Conservation (phyloP, 164 flowering plant species). For the Vitis rotundifolia region DNA sequence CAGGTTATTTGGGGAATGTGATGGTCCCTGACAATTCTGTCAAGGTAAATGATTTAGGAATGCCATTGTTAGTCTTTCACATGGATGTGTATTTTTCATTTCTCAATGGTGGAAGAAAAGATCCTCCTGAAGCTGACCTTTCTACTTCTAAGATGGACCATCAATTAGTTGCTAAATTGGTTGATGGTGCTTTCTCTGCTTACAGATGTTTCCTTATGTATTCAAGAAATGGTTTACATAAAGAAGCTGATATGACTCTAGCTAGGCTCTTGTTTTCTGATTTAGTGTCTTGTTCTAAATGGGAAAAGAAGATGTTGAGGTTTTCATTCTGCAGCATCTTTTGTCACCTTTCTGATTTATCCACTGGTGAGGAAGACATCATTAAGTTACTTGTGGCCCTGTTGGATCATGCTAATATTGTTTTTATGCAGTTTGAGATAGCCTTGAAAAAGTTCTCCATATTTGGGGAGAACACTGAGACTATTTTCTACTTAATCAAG, state of each 20-base stretch:
- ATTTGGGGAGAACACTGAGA: constrained; percentile 33
- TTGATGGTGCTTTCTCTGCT: constrained; percentile 38
- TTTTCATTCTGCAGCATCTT: constrained; percentile 30
- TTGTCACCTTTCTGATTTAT: constrained; percentile 38
- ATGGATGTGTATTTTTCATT: constrained; percentile 31
- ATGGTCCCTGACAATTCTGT: constrained; percentile 6
- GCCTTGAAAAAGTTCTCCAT: constrained; percentile 39
- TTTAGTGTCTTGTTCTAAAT: constrained; percentile 27
- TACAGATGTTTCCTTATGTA: constrained; percentile 31
- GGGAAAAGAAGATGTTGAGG: constrained; percentile 24
- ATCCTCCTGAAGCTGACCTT: constrained; percentile 9
- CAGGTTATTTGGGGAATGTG: constrained; percentile 4
- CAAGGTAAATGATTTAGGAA: constrained; percentile 9
- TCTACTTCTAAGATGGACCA: constrained; percentile 20
- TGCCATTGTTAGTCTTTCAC: constrained; percentile 37
- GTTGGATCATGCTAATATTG: constrained; percentile 39
- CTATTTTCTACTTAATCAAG: constrained; percentile 25
- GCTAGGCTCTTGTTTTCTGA: constrained; percentile 37
- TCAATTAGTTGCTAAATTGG: constrained; percentile 22
- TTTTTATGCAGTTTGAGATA: constrained; percentile 38
- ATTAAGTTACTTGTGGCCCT: constrained; percentile 31
- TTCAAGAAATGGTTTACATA: constrained; percentile 4
- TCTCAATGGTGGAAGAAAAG: constrained; percentile 12
- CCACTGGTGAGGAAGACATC: constrained; percentile 30
- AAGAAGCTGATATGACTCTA: constrained; percentile 17